Evolutionary conservation across 352 stramenopile genomes (phyloP).

Genomic region (Phytophthora foliorum): DNA sequence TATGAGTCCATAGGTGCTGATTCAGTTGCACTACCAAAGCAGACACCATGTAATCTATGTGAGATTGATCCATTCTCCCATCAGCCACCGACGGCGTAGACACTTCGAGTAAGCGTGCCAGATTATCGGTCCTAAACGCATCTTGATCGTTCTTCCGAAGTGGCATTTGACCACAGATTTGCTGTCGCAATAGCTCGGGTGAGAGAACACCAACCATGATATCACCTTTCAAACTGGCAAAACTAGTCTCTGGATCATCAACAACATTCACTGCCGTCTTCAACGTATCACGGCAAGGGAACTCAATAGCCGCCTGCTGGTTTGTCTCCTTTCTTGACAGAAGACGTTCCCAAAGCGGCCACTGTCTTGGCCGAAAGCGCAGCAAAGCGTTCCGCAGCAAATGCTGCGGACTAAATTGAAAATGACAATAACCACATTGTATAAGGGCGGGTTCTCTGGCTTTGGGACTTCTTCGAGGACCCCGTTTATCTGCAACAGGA

Average conservation of each 20-base stretch:
- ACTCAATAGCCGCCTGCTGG: background rate
- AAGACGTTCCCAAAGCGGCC: background rate
- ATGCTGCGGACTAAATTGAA: constrained; percentile 6
- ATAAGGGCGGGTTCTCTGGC: background rate
- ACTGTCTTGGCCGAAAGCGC: background rate
- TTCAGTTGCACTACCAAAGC: constrained; percentile 3
- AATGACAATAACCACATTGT: background rate
- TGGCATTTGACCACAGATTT: background rate
- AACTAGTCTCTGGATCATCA: no score
- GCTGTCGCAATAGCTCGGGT: no score
- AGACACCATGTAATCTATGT: constrained; percentile 9
- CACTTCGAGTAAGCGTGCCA: constrained; percentile 1
- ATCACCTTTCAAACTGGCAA: no score
- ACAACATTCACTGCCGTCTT: no score
- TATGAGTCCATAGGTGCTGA: constrained; percentile 12
- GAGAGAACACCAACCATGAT: no score
- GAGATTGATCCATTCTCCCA: background rate
- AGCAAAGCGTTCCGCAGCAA: background rate
- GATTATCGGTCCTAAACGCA: background rate
- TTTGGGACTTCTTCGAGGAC: no score
- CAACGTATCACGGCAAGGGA: background rate
- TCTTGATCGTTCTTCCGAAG: constrained; percentile 2
- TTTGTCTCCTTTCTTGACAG: background rate
- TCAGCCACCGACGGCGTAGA: background rate
- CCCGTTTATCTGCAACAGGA: no score